phyloP scores from a whole-genome alignment of 441 rosid genomes.

The Gossypium laxum region DNA sequence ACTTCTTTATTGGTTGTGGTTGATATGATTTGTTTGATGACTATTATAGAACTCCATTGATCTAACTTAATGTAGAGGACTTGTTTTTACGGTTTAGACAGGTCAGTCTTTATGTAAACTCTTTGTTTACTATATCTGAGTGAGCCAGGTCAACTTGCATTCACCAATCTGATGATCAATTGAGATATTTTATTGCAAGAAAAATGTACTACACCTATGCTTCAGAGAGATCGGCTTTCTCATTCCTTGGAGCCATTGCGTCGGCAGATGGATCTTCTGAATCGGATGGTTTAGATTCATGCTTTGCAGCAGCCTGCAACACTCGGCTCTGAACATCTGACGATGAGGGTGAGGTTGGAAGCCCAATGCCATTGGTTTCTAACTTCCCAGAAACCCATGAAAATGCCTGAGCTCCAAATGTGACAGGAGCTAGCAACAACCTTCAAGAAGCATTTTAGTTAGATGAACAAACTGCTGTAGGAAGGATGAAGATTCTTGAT shows the following conservation, averaged over 20 bases:
- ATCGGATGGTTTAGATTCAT: slow-evolving; percentile 77
- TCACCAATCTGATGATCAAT: background rate
- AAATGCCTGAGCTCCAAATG: slow-evolving; percentile 60
- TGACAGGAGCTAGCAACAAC: slow-evolving; percentile 52
- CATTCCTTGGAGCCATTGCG: slow-evolving; percentile 20
- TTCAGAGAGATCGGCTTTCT: slow-evolving; percentile 46
- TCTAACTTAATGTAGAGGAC: background rate
- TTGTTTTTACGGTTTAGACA: background rate
- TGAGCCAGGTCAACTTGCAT: slow-evolving; percentile 1
- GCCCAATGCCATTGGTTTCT: slow-evolving; percentile 65
- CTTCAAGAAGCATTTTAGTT: slow-evolving; percentile 25
- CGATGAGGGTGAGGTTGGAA: slow-evolving; percentile 90
- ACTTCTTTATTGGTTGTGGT: background rate
- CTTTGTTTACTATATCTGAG: background rate
- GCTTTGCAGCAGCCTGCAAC: slow-evolving; percentile 84
- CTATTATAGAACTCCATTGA: background rate
- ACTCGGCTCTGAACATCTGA: slow-evolving; percentile 73
- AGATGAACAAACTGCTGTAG: background rate
- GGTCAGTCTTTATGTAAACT: background rate
- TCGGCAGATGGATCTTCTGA: slow-evolving; percentile 37
- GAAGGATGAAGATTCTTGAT: background rate
- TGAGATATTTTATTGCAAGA: background rate
- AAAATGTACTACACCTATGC: slow-evolving; percentile 26
- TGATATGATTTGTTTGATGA: background rate
- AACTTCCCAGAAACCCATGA: slow-evolving; percentile 80